Base-by-base conservation (phyloP, 2,329 filamentous ascomycete species). In the Fusarium floridanum region DNA sequence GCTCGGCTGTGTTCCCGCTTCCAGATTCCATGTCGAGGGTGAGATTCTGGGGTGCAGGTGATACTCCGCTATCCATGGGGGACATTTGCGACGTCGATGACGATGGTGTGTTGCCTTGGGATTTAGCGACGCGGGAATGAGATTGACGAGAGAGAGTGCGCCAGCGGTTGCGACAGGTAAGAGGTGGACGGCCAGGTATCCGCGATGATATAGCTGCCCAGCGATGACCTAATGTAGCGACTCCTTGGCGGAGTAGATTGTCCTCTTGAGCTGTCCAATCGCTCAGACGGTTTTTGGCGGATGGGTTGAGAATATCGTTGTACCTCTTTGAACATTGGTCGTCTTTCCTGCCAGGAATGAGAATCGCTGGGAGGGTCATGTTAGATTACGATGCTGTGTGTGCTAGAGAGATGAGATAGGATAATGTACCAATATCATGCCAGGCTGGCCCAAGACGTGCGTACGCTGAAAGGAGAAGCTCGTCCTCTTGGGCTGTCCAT, bases 321-420 rank as follows among this genome's bases (percentile, higher is more conserved):
- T 80, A 80, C 62, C 79, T 69, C 39, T 80, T 80, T 2, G 78
- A 80, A 9, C 79, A 80, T 39, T 80, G 79, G 43, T 80, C 79
- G 24, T 80, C 79, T 50, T 80, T 80, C 41, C 79, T 71, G 14
- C 79, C 79, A 1, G 79, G 79, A 24, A 80, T 80, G 5, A 80
- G 69, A 32, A 67, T 57, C 1, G 78, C 78, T 77, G n/a, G 3
- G 17, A 2, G 0, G 4, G 6, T 6, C 6, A 43, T 63, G 45
- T 62, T 32, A 60, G 59, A 36, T 29, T 55, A 62, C 36, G 3
- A 45, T 24, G 5, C 8, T 3, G 5, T 10, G 3, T 9, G 9
- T 34, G 37, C 50, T 34, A 9, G 10, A 29, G 24, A 10, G 5
- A 6, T 0, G 24, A 10, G 6, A 4, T 0, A 32, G 9, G 5